Evolutionary conservation across 805 yeast species (phyloP).

Genomic region (Yarrowia sp.): DNA sequence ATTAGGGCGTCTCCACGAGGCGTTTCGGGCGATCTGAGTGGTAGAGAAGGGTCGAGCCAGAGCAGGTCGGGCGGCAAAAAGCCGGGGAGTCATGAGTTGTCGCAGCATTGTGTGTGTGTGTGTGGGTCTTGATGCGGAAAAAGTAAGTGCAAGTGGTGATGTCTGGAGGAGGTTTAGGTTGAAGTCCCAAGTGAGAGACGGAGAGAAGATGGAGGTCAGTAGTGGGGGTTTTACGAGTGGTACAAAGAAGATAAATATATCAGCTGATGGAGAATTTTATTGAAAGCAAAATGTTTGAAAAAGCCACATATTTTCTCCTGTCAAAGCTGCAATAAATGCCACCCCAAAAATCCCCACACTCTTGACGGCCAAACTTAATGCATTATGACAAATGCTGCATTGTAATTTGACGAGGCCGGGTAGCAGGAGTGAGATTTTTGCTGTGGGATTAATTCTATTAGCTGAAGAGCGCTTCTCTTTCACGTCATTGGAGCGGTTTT

Average conservation of each 20-base stretch:
- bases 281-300: no score
- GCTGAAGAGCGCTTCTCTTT: no score
- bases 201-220: not conserved
- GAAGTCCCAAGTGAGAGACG: not conserved
- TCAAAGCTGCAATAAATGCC: no score
- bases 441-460: no score
- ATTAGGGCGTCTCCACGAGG: conserved; percentile 27
- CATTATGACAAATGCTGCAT: not conserved
- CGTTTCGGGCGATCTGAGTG: conserved; percentile 4
- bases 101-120: conserved; percentile 10
- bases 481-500: no score
- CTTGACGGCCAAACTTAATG: not conserved
- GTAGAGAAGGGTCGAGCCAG: conserved; percentile 12
- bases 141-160: conserved; percentile 9
- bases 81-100: conserved; percentile 1
- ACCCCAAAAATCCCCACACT: not conserved
- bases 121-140: not conserved
- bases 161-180: conserved; percentile 5
- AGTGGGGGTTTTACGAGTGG: not conserved
- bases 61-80: not conserved
- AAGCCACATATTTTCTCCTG: no score
- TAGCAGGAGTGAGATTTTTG: no score
- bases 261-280: no score
- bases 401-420: not conserved
- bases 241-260: no score